These are phyloP conservation scores for Mollisia scopiformis DNA, from an alignment of 2,329 filamentous ascomycete species.

Conservation along the genomic window DNA sequence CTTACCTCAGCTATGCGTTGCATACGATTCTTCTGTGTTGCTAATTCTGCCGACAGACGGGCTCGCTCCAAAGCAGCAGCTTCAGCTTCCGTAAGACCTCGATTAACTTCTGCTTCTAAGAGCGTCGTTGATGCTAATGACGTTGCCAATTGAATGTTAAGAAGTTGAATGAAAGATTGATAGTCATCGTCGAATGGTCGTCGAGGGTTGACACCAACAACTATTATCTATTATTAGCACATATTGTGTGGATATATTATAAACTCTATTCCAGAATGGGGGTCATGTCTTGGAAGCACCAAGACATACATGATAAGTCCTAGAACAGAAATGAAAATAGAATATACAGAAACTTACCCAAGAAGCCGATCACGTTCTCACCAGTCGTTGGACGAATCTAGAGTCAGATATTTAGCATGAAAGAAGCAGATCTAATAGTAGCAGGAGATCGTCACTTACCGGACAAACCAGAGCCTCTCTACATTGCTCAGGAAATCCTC, in stretches of 20 bases:
- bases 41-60: slow-evolving; percentile 31
- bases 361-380: slow-evolving; percentile 59
- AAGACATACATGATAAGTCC: too few relatives aligned
- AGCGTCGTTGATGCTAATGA: slow-evolving; percentile 80
- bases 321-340: background rate
- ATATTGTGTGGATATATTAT: too few relatives aligned
- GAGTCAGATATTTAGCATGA: background rate
- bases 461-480: slow-evolving; percentile 75
- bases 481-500: slow-evolving; percentile 72
- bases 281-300: too few relatives aligned
- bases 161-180: slow-evolving; percentile 71
- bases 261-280: too few relatives aligned
- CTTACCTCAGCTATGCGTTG: slow-evolving; percentile 78
- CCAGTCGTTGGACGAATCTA: slow-evolving; percentile 65
- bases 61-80: slow-evolving; percentile 67
- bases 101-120: slow-evolving; percentile 79
- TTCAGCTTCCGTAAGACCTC: slow-evolving; percentile 72
- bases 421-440: background rate
- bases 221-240: too few relatives aligned
- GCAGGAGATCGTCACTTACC: slow-evolving; percentile 42
- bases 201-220: slow-evolving; percentile 65
- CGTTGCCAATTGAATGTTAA: slow-evolving; percentile 75
- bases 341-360: background rate
- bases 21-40: slow-evolving; percentile 27
- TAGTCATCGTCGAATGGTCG: slow-evolving; percentile 81